Evolutionary conservation across 2,329 filamentous ascomycete genomes (phyloP), one percentile per base, ranked within the genome.

Genomic region (Ophiocordyceps sinensis): DNA sequence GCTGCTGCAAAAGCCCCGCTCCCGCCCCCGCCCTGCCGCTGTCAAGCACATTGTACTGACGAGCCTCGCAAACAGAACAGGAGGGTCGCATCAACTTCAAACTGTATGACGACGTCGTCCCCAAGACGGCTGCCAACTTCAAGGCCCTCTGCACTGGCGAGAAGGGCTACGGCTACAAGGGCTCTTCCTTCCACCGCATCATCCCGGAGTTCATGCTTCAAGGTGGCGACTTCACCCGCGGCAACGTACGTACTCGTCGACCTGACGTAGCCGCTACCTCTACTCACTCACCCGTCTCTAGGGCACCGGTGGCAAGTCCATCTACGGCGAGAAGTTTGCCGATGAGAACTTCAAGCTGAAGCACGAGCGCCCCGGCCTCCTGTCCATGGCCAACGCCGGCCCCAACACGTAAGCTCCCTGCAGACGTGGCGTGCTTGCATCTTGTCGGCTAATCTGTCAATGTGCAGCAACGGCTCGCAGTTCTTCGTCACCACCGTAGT

Each of bases 401-500:
- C 82, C 83, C 60, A 94, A 96, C 82, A 96, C 89, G 77, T 80
- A 71, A 65, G 74, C 13, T 14, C 11, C 9, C 12, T 26, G 23
- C 23, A 9, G 23, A 9, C 9, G 23, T 6, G 23, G 9, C 23
- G 23, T 26, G 23, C 9, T 3, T 9, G 9, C 31, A 11, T n/a
- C 14, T 5, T 2, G 7, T n/a, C 10, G 3, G 10, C 6, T 15
- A 21, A 39, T 41, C 47, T 29, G 38, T 28, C 67, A 11, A 67
- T 26, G 6, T 26, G 66, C 47, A 94, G 91, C 64, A 98, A 98
- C 69, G 91, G 91, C 56, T 94, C 85, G 40, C 89, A 96, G 66
- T 96, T 96, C 75, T 96, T 96, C 73, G 70, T 96, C 61, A 96
- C 89, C 56, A 96, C 89, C 43, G 86, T 94, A 39, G 74, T 79